Conservation (phyloP, 2,329 filamentous ascomycete genomes). For the Beauveria sp. region DNA sequence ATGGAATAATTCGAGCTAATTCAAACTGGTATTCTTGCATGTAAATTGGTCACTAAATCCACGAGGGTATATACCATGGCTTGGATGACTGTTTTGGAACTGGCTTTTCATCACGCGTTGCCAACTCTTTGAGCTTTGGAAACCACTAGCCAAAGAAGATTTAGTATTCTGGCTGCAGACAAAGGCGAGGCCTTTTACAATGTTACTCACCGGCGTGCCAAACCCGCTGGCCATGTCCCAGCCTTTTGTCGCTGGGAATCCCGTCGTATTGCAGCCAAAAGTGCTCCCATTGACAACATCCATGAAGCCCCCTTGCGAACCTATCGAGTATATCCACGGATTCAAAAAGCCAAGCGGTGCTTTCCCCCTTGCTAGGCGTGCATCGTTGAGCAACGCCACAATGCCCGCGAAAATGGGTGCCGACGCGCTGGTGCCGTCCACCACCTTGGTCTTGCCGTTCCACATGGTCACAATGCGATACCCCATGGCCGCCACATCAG, state of each 20-base stretch:
- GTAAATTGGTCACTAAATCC: not conserved
- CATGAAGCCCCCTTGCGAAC: slow-evolving; percentile 5
- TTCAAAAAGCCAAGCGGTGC: slow-evolving; percentile 39
- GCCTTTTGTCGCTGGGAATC: not conserved
- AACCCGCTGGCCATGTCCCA: slow-evolving; percentile 7
- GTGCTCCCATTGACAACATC: slow-evolving; percentile 4
- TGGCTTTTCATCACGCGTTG: not conserved
- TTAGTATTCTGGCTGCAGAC: not conserved
- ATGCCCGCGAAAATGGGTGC: slow-evolving; percentile 48
- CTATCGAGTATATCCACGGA: slow-evolving; percentile 35
- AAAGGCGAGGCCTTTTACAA: not conserved
- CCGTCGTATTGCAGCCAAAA: not conserved
- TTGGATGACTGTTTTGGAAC: not conserved
- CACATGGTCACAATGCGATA: slow-evolving; percentile 26
- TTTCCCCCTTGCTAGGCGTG: slow-evolving; percentile 37
- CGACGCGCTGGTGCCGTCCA: slow-evolving; percentile 33
- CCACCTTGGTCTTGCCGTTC: slow-evolving; percentile 25
- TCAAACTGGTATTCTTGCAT: not conserved
- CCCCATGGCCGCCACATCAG: slow-evolving; percentile 44
- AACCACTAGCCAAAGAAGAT: not conserved
- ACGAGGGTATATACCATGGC: slow-evolving; percentile 7
- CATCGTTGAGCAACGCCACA: slow-evolving; percentile 49
- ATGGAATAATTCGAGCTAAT: too few species aligned
- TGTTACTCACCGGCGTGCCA: slow-evolving; percentile 2
- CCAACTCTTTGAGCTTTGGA: not conserved